Base-by-base conservation (phyloP, 441 rosid species). In the Omphalea diandra region DNA sequence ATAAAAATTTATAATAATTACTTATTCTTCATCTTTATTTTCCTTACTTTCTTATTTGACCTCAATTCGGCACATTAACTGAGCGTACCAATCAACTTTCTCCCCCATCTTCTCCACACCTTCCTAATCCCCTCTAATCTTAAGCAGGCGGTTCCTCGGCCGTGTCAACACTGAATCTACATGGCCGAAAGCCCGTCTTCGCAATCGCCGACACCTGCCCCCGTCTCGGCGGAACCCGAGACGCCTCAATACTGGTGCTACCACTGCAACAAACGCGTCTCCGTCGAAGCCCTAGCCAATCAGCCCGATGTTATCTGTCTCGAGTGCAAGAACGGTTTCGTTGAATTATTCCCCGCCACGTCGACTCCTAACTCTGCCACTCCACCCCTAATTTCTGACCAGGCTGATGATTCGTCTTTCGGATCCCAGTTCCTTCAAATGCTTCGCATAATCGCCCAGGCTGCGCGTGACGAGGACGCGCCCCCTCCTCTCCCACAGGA, bases 261-360 rank as follows among this genome's bases (percentile, higher is more conserved):
- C 68, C 84, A 82, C 82, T 88, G 91, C 82, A 80, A 80, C 54
- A 88, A 87, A 68, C 86, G 85, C 70, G 94, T 88, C 31, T 56
- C 75, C 20, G 77, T 85, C 7, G 90, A 87, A 76, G 79, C 86
- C 63, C 50, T 67, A 52, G 53, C 71, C 36, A 67, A 67, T 55
- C 73, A 14, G 17, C 53, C 68, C 0, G 63, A 41, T 33, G 44
- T 54, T 32, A 15, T 71, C 50, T 71, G 75, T 46, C 24, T 29
- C 15, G 75, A 71, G 31, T 71, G 75, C 68, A 71, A 64, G 44
- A 71, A 63, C 2, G 75, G 69, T 31, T 71, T 71, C 44, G 69
- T 71, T 43, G 75, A 71, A 53, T 63, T 26, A 41, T 27, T 63
- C 4, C 15, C 54, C 18, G 68, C 52, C 10, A n/a, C 74, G 5